Conservation (phyloP, 257 asterid species). For the Nicotiana benthamiana region DNA sequence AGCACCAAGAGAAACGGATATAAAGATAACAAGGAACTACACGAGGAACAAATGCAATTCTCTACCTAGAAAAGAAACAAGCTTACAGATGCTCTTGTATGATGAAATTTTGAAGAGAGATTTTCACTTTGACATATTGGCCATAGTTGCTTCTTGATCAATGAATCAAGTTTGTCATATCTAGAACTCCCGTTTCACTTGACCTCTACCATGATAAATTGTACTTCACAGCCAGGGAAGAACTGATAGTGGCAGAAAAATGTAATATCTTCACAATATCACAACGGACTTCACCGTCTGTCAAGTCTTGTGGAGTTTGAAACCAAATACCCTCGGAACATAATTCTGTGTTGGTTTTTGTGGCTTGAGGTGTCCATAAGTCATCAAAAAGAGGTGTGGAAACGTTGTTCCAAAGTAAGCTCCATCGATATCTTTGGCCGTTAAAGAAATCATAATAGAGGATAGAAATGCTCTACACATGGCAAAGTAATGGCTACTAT, state of each 20-base stretch:
- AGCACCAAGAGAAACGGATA: not conserved
- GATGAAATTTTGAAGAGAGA: slow-evolving; percentile 12
- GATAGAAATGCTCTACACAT: not conserved
- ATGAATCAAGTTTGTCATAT: slow-evolving; percentile 26
- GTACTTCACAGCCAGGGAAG: slow-evolving; percentile 29
- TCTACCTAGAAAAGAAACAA: slow-evolving; percentile 11
- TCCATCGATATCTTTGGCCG: slow-evolving; percentile 71
- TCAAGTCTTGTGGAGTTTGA: slow-evolving; percentile 85
- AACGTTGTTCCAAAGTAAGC: slow-evolving; percentile 92
- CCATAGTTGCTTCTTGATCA: slow-evolving; percentile 23
- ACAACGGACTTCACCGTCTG: slow-evolving; percentile 15
- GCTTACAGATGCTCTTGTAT: slow-evolving; percentile 19
- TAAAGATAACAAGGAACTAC: slow-evolving; percentile 3
- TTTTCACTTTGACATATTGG: slow-evolving; percentile 19
- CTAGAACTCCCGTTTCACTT: slow-evolving; percentile 13
- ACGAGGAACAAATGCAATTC: slow-evolving; percentile 5
- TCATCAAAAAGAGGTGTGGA: slow-evolving; percentile 93
- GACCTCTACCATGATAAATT: not conserved
- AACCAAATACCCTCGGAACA: slow-evolving; percentile 82
- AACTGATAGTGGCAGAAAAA: slow-evolving; percentile 24
- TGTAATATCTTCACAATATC: slow-evolving; percentile 21
- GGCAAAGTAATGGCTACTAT: not conserved
- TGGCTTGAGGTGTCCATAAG: slow-evolving; percentile 89
- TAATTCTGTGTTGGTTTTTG: slow-evolving; percentile 77
- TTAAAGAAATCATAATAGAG: slow-evolving; percentile 36